Base-by-base conservation (phyloP, 345 rosid species). In the Excoecaria agallocha region DNA sequence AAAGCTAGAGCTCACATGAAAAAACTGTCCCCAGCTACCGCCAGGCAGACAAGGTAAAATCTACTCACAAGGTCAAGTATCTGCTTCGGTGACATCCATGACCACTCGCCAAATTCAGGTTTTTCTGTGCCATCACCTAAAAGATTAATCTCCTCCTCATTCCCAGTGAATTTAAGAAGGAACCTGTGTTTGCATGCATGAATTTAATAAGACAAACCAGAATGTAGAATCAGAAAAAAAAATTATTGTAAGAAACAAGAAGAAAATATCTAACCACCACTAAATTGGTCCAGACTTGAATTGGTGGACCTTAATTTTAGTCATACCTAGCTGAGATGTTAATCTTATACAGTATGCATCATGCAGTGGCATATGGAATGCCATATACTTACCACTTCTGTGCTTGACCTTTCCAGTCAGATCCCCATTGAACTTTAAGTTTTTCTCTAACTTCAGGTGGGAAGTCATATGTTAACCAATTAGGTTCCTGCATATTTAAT, bases 381-480 rank as follows among this genome's bases (percentile, higher is more conserved):
- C 46, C 56, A 72, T 73, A 43, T 20, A 73, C 97, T 69, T 51
- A 91, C 99, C 99, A 95, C 81, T 91, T 95, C 78, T 95, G 98
- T 12, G 97, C 98, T 84, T 95, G 98, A 68, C 99, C 99, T 80
- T 93, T 91, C 97, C 97, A 95, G 79, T 91, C 97, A 19, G 91
- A 79, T 69, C 98, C 98, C 98, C 98, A 93, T 61, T 82, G 88
- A 61, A 64, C 76, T 76, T 86, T 90, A 39, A 95, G 92, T 59
- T 91, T 95, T 85, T 89, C 97, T 74, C 99, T 82, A 19, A 89
- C 97, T 55, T 88, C 83, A 24, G 98, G 90, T 12, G 99, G 98
- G 83, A 95, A 93, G 85, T 95, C 96, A 54, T 95, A 95, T 0
- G 98, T 81, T 76, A 93, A 69, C 99, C 99, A 95, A 78, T 84